A percentile compares a stretch with the other conserved stretches of the same genome.
Conservation (phyloP, 2,329 filamentous ascomycete species). For the Aphanocladium album region DNA sequence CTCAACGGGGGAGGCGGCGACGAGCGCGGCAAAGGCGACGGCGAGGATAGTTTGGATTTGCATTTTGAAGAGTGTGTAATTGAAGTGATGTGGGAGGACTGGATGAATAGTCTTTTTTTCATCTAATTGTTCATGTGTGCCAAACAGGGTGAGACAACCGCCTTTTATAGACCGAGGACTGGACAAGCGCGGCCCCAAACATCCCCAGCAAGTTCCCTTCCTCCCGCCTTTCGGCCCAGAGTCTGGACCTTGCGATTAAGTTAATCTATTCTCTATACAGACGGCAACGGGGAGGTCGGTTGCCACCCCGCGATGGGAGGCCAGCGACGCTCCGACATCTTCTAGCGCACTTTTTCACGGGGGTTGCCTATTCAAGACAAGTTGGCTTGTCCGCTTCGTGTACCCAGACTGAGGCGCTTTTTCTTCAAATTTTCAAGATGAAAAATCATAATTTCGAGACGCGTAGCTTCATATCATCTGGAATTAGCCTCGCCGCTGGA, state of each 20-base stretch:
- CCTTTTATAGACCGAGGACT: background rate
- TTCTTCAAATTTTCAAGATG: background rate
- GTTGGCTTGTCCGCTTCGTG: background rate
- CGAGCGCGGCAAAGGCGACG: constrained; percentile 1
- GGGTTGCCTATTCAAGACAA: background rate
- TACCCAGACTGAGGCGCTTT: background rate
- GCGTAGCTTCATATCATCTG: no score
- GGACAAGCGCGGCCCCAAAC: background rate
- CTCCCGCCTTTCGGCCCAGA: background rate
- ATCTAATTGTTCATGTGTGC: background rate
- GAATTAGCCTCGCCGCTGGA: no score
- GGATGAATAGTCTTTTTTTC: background rate
- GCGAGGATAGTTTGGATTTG: background rate
- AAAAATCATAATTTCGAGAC: no score
- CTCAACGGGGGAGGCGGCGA: constrained; percentile 6
- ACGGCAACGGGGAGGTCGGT: background rate
- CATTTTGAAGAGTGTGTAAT: background rate
- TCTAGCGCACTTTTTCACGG: background rate
- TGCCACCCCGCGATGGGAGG: background rate
- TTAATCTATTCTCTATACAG: background rate
- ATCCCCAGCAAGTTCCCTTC: background rate
- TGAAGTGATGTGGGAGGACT: background rate
- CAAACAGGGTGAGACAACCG: background rate
- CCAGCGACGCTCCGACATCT: background rate
- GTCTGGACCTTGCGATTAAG: background rate